phyloP scores from a whole-genome alignment of 257 asterid genomes.

The Nemophila menziesii region DNA sequence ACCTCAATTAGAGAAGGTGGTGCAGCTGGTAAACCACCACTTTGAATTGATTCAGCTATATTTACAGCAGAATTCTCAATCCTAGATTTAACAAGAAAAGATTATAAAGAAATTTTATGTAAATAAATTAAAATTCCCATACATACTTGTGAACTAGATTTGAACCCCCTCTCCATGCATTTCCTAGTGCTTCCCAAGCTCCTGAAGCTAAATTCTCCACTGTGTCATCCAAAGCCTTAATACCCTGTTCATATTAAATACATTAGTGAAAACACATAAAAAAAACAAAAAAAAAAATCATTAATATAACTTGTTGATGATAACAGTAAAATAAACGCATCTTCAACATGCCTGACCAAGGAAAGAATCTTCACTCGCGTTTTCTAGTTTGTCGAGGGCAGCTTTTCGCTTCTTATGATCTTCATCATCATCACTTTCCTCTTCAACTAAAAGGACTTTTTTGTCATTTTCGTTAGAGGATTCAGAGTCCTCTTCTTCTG shows the following conservation, averaged over 20 bases:
- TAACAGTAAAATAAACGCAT: no score
- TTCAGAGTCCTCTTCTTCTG: slow-evolving; percentile 57
- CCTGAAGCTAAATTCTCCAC: slow-evolving; percentile 87
- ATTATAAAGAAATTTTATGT: no score
- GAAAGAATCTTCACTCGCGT: slow-evolving; percentile 77
- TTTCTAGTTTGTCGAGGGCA: slow-evolving; percentile 70
- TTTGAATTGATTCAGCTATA: slow-evolving; percentile 67
- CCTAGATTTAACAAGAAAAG: no score
- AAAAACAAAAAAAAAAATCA: no score
- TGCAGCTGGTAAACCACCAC: slow-evolving; percentile 44
- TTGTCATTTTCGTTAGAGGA: slow-evolving; percentile 46
- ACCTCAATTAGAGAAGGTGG: slow-evolving; percentile 83
- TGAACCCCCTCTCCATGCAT: slow-evolving; percentile 83
- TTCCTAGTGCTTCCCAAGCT: slow-evolving; percentile 96
- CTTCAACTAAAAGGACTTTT: no score
- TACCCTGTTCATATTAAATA: no score
- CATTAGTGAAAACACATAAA: no score
- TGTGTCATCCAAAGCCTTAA: slow-evolving; percentile 65
- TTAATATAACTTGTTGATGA: no score
- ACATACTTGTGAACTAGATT: slow-evolving; percentile 47
- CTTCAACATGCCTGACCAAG: slow-evolving; percentile 70
- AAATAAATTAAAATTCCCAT: no score
- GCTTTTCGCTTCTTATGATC: slow-evolving; percentile 48
- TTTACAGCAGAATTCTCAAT: slow-evolving; percentile 68
- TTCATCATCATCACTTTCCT: slow-evolving; percentile 64